phyloP scores from a whole-genome alignment of 1,284 basidiomycete genomes.

The Sporisorium graminicola region DNA sequence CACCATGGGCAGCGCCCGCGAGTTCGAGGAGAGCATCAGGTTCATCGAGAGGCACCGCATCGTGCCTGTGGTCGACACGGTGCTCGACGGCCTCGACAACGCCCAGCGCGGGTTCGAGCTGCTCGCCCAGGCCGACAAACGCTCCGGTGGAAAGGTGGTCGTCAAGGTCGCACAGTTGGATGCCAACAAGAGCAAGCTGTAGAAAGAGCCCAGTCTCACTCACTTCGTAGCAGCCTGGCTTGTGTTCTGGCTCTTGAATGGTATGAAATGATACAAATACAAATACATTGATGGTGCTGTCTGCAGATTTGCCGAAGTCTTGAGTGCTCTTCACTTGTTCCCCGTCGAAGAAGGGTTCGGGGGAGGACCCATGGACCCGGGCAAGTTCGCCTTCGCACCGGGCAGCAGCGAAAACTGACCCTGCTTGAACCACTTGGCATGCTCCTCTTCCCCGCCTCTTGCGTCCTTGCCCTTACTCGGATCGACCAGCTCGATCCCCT shows the following conservation, averaged over 20 bases:
- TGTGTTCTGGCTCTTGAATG: not conserved
- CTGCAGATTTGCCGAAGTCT: too few relatives aligned
- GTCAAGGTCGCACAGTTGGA: constrained; percentile 30
- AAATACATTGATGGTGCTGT: constrained; percentile 5
- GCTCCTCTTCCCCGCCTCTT: constrained; percentile 62
- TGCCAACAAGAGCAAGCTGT: constrained; percentile 34
- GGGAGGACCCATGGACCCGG: constrained; percentile 34
- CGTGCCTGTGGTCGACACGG: constrained; percentile 80
- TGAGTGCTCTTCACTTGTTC: constrained; percentile 4
- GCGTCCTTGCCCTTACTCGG: constrained; percentile 65
- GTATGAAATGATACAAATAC: constrained; percentile 20
- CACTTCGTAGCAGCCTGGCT: not conserved
- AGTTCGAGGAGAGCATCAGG: constrained; percentile 79
- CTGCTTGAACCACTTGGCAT: constrained; percentile 71
- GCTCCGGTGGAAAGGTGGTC: constrained; percentile 65
- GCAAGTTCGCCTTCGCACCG: constrained; percentile 26
- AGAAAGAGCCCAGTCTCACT: not conserved
- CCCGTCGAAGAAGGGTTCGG: constrained; percentile 14
- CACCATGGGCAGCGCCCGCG: constrained; percentile 85
- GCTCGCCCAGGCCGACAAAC: constrained; percentile 60
- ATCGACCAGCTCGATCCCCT: constrained; percentile 75
- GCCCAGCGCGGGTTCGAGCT: constrained; percentile 79
- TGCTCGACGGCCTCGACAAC: constrained; percentile 78
- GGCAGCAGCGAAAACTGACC: constrained; percentile 68
- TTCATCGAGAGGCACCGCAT: constrained; percentile 80